Conservation (phyloP, 2,329 filamentous ascomycete genomes). For the Amesomyces nigricolor region DNA sequence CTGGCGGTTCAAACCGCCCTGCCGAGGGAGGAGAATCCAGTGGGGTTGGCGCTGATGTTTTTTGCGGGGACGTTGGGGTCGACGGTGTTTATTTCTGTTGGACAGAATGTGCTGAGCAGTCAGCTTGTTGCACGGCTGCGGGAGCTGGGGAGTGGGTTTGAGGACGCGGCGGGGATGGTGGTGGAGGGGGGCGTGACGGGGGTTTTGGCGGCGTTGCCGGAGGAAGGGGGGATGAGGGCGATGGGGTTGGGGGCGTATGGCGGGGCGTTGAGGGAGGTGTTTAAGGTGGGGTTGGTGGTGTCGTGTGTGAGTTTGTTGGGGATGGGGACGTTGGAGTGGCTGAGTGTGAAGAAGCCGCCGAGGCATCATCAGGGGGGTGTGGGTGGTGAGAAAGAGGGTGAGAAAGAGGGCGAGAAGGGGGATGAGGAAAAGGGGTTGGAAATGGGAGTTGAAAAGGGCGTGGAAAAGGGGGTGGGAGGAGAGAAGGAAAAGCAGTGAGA, state of each 20-base stretch:
- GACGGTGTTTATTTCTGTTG: slow-evolving; percentile 41
- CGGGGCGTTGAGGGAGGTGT: slow-evolving; percentile 13
- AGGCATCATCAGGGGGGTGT: neutral
- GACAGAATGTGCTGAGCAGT: slow-evolving; percentile 37
- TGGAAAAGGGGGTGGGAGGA: too few relatives aligned
- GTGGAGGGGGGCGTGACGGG: slow-evolving; percentile 9
- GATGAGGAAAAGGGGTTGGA: too few relatives aligned
- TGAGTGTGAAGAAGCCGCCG: slow-evolving; percentile 15
- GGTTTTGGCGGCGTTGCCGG: slow-evolving; percentile 10
- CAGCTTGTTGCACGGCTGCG: slow-evolving; percentile 23
- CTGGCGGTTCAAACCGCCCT: slow-evolving; percentile 37
- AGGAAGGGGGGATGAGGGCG: neutral
- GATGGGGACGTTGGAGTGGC: slow-evolving; percentile 14
- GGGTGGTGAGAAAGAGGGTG: neutral
- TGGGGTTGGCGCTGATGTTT: slow-evolving; percentile 38
- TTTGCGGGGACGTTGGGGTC: slow-evolving; percentile 38
- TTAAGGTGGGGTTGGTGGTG: slow-evolving; percentile 13
- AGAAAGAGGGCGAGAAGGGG: too few relatives aligned
- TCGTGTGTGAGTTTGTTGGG: slow-evolving; percentile 11
- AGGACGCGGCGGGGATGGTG: neutral
- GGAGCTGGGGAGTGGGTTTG: slow-evolving; percentile 7
- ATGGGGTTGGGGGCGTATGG: slow-evolving; percentile 12
- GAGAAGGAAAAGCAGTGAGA: too few relatives aligned
- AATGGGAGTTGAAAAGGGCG: too few relatives aligned
- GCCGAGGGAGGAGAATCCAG: slow-evolving; percentile 33